Evolutionary conservation across 306 rosid genomes (phyloP).

Genomic region (Lathyrus sativus): DNA sequence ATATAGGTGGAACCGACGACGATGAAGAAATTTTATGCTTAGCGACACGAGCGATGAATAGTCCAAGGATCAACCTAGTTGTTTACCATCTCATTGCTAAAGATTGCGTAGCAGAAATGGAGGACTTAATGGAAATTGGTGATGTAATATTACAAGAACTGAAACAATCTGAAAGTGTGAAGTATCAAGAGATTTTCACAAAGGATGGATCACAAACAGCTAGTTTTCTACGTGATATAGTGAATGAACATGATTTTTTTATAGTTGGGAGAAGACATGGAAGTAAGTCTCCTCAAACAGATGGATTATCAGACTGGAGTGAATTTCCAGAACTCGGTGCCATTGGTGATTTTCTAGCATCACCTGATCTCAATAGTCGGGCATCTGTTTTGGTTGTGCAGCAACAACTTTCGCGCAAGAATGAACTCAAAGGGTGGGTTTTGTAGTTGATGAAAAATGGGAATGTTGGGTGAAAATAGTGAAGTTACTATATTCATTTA

Average conservation of each 20-base stretch:
- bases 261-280: conserved; percentile 61
- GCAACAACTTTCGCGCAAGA: conserved; percentile 15
- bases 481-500: no score
- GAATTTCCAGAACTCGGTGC: conserved; percentile 70
- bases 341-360: conserved; percentile 67
- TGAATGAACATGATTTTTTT: conserved; percentile 48
- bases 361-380: conserved; percentile 44
- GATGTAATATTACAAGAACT: conserved; percentile 33
- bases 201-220: conserved; percentile 42
- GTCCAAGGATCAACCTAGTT: conserved; percentile 22
- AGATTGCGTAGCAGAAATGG: not conserved
- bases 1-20: conserved; percentile 52
- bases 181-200: conserved; percentile 16
- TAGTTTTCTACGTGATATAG: conserved; percentile 34
- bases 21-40: conserved; percentile 58
- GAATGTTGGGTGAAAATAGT: no score
- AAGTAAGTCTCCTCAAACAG: conserved; percentile 37
- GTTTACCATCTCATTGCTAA: conserved; percentile 42
- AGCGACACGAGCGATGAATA: conserved; percentile 42
- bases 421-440: not conserved
- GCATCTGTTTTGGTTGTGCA: conserved; percentile 67
- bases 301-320: conserved; percentile 61
- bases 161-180: conserved; percentile 5
- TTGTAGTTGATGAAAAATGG: not conserved
- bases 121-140: conserved; percentile 32